Base-by-base conservation (phyloP, 306 rosid species). In the Inga laurina region DNA sequence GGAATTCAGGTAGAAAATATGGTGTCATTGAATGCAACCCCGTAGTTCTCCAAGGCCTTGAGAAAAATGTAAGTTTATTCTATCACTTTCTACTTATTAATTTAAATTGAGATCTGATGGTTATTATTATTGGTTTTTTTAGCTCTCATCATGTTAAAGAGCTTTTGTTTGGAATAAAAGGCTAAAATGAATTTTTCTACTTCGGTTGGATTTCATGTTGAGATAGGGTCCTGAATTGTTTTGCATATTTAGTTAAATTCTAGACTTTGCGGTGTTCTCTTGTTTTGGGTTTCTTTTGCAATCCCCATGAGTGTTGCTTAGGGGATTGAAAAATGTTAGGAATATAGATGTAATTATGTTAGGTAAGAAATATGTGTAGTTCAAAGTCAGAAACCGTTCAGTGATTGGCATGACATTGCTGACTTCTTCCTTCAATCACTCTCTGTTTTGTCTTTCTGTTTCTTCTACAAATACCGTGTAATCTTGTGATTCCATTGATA, bases 21-120 rank as follows among this genome's bases (percentile, higher is more conserved):
- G 99, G 99, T 75, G 74, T 94, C 82, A 94, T 96, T 49, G 85
- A 88, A 86, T 96, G 99, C 49, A 90, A 96, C 78, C 94, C 30
- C 1, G 30, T 27, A 68, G 6, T 11, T 84, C 85, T 90, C 83
- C 89, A 92, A 85, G 99, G 99, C 56, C 93, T 96, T 34, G 97
- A 94, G 76, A 88, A 67, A 86, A 85, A 89, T 77, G 99, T 96
- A 87, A 88, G 97, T 85, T 35, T 83, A 78, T 61, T 51, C 72
- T 43, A 34, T 74, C 74, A 76, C 56, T 80, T 82, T 84, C 62
- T 78, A 11, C 86, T 68, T 68, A 41, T 81, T 10, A 35, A 49
- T 82, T 54, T 72, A 76, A 70, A 39, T 81, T 77, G 64, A 74
- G 81, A 82, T 84, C 61, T 49, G 75, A 57, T 66, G 64, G 62